Percentiles rank a stretch among this genome's conserved stretches.
Evolutionary conservation across 257 asterid species (phyloP).

Genomic region (Rubia yunnanensis): DNA sequence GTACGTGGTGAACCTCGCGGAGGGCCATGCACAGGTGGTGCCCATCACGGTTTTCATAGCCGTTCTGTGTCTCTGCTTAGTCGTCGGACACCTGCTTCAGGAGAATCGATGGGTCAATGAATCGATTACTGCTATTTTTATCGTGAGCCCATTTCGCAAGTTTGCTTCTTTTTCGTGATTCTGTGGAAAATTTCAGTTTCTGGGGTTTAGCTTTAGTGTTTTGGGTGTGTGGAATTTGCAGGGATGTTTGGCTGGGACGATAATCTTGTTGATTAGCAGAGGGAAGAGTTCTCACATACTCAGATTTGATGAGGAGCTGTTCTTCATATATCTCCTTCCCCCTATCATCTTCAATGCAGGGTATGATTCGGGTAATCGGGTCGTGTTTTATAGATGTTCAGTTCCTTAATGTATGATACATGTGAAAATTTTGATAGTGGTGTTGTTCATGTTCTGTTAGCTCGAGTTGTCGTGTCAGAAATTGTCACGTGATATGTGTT

Average conservation of each 20-base stretch:
- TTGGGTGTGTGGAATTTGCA: constrained; percentile 1
- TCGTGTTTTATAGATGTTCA: not conserved
- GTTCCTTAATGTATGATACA: too few relatives aligned
- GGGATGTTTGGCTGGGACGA: constrained; percentile 61
- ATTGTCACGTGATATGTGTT: too few relatives aligned
- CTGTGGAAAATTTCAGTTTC: not conserved
- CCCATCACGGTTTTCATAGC: constrained; percentile 33
- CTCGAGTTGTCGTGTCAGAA: not conserved
- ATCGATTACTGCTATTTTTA: constrained; percentile 37
- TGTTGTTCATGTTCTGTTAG: not conserved
- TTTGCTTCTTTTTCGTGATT: not conserved
- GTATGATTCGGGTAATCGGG: constrained; percentile 29
- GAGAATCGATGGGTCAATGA: constrained; percentile 44
- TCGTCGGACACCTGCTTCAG: constrained; percentile 32
- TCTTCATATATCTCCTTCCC: constrained; percentile 89
- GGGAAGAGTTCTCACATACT: constrained; percentile 76
- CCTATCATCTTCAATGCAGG: constrained; percentile 96
- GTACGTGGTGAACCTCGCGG: not conserved
- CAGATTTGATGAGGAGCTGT: constrained; percentile 76
- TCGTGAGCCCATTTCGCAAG: constrained; percentile 10
- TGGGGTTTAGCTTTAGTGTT: not conserved
- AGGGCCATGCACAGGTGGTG: constrained; percentile 22
- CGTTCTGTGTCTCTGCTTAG: constrained; percentile 34
- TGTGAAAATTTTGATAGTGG: not conserved
- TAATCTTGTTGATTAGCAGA: constrained; percentile 61